Evolutionary conservation across 73 alveolate species (phyloP), one percentile per base, ranked within the genome.

Genomic region (Paramecium biaurelia): DNA sequence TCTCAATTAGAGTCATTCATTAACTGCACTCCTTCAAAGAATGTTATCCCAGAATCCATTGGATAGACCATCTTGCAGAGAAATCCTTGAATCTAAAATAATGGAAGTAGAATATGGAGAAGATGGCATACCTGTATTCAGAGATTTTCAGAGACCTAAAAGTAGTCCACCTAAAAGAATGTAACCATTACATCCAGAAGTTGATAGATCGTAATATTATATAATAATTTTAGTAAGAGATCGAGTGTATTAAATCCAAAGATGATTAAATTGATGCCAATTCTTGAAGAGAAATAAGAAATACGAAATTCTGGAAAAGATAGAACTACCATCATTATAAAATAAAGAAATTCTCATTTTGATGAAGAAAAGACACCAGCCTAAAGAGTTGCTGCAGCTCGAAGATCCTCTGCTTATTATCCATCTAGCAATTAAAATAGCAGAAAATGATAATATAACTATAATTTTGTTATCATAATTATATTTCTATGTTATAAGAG

Each of bases 11-110:
- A 76, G 89, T 32, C 89, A 76, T 43, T 37, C 89, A 9, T 43
- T 76, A 12, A 76, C 74, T 15, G 12, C 15, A 38, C 70, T 76
- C 9, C 10, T 76, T 14, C 20, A 76, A 41, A 76, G 7, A 23
- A 76, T 76, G 72, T 20, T 76, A 37, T 76, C 89, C 4, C 45
- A 24, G 12, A 76, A 41, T 43, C 67, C 67, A 21, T 41, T 21
- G 18, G 89, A 76, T 24, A 76, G 89, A 41, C 89, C 89, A 18
- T 76, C 89, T 18, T 76, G 89, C 12, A 37, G 38, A 14, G 89
- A 76, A 30, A 37, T 76, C 0, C 47, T 76, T 35, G 89, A 79
- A 41, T 79, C 41, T 3, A 79, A 79, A 34, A 79, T 79, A 24
- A 37, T 79, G 72, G 70, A 26, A 24, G 72, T 79, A 8, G 90